Evolutionary conservation across 2,329 filamentous ascomycete genomes (phyloP).

Genomic region (Neonectria coccinea): DNA sequence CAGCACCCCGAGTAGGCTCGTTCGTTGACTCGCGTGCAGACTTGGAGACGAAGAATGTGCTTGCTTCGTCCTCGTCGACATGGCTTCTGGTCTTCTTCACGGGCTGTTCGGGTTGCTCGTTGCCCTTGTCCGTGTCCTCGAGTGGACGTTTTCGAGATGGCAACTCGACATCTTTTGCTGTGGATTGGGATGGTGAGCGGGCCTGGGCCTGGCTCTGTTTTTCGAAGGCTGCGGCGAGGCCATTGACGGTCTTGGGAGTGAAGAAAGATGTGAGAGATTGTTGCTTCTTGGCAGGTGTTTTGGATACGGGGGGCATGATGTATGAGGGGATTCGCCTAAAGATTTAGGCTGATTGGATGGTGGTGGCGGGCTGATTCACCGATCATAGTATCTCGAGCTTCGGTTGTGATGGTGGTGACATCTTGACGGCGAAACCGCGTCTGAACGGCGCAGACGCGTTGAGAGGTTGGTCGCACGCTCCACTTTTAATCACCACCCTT

Average conservation of each 20-base stretch:
- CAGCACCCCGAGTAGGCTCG: not conserved
- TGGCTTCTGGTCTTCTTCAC: constrained; percentile 60
- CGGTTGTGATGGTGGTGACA: constrained; percentile 35
- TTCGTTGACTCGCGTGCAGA: constrained; percentile 1
- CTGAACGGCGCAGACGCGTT: constrained; percentile 41
- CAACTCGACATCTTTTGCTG: constrained; percentile 43
- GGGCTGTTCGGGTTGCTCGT: constrained; percentile 53
- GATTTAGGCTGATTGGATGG: not conserved
- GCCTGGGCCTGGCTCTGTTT: constrained; percentile 47
- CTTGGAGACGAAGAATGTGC: constrained; percentile 49
- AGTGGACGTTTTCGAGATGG: constrained; percentile 64
- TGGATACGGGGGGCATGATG: constrained; percentile 53
- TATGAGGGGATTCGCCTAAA: not conserved
- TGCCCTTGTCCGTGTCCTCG: constrained; percentile 58
- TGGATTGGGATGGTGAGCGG: constrained; percentile 41
- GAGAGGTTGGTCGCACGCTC: constrained; percentile 39
- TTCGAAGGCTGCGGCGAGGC: constrained; percentile 52
- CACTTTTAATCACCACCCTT: constrained; percentile 31
- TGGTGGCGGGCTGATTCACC: constrained; percentile 11
- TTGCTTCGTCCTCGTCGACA: constrained; percentile 52
- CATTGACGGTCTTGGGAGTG: constrained; percentile 69
- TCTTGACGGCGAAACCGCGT: constrained; percentile 39
- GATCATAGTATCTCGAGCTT: constrained; percentile 23
- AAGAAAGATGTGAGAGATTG: constrained; percentile 91
- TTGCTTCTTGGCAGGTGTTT: constrained; percentile 72